Evolutionary conservation across 169 alveolate genomes (phyloP), one percentile per base, ranked within the genome.

Genomic region (Miamiensis avidus): DNA sequence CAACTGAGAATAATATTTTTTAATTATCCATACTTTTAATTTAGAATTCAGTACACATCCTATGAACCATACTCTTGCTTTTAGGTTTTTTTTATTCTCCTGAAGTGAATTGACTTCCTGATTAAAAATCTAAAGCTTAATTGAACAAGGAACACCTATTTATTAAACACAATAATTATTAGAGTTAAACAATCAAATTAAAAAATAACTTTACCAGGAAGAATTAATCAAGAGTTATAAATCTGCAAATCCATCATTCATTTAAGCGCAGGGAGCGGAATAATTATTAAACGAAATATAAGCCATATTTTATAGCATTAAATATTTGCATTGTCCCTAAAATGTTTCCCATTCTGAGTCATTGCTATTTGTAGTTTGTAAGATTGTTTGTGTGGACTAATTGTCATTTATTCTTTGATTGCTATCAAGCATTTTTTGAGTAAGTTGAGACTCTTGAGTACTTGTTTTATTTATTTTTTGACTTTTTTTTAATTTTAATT

Each of bases 271-370:
- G 64, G 84, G 84, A 15, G 84, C 84, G 64, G 32, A 29, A 28
- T 34, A 28, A 79, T 79, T 33, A 32, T 79, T 65, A 34, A n/a
- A 0, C 15, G 84, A 34, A 29, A 79, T 79, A 6, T 49, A 29
- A 4, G 84, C 76, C 4, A 65, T 72, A 79, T 79, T 79, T 74
- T 34, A 34, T 15, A 79, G n/a, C 84, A 79, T 79, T 0, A 79
- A 79, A 79, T 79, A 79, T 29, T 34, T 79, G 29, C 34, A 79
- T 32, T 49, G 15, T 49, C 76, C 65, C 76, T 64, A 31, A 16
- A 15, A 26, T 0, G 15, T 34, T 79, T 79, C 76, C 28, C 31
- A 65, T 30, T 28, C 25, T 11, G 69, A 49, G 69, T 20, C 20
- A 49, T 49, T 49, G 20, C 20, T 49, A 11, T 49, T 49, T 49